phyloP scores from a whole-genome alignment of 805 yeast species.

The Starmerella sp. region DNA sequence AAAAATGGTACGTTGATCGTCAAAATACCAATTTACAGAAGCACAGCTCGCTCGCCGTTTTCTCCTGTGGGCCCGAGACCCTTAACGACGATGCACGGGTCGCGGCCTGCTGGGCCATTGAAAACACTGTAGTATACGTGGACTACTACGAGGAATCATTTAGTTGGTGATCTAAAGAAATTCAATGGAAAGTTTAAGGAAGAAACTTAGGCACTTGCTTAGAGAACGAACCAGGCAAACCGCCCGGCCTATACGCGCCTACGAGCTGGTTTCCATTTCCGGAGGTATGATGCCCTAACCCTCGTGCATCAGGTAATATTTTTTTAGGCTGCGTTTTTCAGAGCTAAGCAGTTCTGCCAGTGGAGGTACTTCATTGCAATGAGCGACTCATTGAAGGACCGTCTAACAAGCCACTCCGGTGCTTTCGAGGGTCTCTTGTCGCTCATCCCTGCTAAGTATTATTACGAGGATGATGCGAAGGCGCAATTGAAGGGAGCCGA shows the following conservation, averaged over 20 bases:
- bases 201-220: no score
- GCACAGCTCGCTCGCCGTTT: slow-evolving; percentile 10
- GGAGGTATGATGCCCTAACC: background rate
- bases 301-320: background rate
- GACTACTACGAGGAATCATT: slow-evolving; percentile 19
- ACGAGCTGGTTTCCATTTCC: background rate
- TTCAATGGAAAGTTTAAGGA: no score
- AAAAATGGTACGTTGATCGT: no score
- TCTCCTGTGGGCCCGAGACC: slow-evolving; percentile 19
- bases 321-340: background rate
- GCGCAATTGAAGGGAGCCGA: slow-evolving; percentile 63
- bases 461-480: slow-evolving; percentile 80
- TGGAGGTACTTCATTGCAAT: slow-evolving; percentile 3
- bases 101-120: slow-evolving; percentile 15
- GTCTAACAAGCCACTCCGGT: slow-evolving; percentile 29
- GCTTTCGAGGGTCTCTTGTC: slow-evolving; percentile 81
- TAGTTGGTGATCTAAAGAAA: slow-evolving; percentile 10
- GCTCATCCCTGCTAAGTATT: slow-evolving; percentile 85
- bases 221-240: no score
- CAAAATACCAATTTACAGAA: background rate
- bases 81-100: slow-evolving; percentile 16
- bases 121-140: slow-evolving; percentile 5
- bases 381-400: slow-evolving; percentile 27
- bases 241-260: background rate
- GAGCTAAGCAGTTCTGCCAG: background rate